phyloP scores from a whole-genome alignment of 352 stramenopile species.

The Pythium vanterpoolii region DNA sequence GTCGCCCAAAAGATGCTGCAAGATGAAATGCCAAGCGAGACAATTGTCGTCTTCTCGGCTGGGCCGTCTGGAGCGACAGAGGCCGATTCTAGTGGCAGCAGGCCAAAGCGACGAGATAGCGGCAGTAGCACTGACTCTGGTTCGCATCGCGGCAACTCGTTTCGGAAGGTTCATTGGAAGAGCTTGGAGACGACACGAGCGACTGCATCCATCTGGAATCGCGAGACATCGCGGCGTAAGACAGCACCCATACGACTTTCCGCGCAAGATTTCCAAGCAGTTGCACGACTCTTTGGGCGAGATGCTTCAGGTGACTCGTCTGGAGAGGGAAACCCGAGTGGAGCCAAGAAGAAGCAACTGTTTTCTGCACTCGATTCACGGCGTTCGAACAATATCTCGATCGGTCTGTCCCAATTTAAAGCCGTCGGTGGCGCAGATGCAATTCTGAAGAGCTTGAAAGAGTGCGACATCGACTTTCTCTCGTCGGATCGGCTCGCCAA shows the following conservation, averaged over 20 bases:
- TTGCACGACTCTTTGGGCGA: conserved; percentile 56
- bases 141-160: conserved; percentile 43
- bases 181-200: conserved; percentile 56
- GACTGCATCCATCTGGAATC: conserved; percentile 69
- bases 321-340: conserved; percentile 12
- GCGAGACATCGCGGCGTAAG: conserved; percentile 54
- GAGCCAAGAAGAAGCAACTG: conserved; percentile 27
- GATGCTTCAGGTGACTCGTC: not conserved
- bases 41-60: conserved; percentile 54
- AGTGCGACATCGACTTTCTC: conserved; percentile 61
- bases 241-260: conserved; percentile 72
- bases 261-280: conserved; percentile 59
- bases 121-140: not conserved
- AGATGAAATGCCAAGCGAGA: conserved; percentile 60
- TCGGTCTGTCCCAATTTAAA: conserved; percentile 79
- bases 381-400: conserved; percentile 79
- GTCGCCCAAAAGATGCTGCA: conserved; percentile 82
- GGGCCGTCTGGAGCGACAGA: conserved; percentile 31
- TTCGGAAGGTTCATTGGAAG: conserved; percentile 84
- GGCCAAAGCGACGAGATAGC: not conserved
- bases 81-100: not conserved
- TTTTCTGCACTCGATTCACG: conserved; percentile 69
- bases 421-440: conserved; percentile 36
- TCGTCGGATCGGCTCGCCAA: conserved; percentile 54
- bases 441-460: conserved; percentile 44